Percentiles rank a stretch among this genome's conserved stretches.
Evolutionary conservation across 192 early-diverging fungal genomes (phyloP).

Genomic region (Dissophora globulifera): DNA sequence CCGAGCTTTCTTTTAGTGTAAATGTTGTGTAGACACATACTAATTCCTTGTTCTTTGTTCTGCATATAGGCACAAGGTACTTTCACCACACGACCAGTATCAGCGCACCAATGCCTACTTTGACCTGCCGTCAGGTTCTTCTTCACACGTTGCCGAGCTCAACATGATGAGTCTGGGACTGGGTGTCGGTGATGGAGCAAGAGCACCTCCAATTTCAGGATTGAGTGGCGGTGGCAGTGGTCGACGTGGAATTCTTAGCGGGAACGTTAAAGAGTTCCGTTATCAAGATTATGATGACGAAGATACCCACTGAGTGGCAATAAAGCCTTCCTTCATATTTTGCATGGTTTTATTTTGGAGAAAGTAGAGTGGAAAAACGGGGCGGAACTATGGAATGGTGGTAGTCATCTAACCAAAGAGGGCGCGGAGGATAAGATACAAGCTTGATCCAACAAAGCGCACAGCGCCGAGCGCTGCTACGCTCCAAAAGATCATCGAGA

Average conservation of each 20-base stretch:
- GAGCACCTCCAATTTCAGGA: neutral
- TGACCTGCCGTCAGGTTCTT: conserved; percentile 2
- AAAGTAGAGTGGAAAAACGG: neutral
- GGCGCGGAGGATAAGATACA: conserved; percentile 72
- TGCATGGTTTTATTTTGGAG: no score
- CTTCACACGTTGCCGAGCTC: conserved; percentile 15
- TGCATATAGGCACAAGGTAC: conserved; percentile 18
- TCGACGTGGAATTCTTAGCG: conserved; percentile 40
- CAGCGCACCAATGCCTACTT: conserved; percentile 33
- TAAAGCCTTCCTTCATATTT: no score
- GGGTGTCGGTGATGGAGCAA: neutral
- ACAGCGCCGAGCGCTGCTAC: conserved; percentile 76
- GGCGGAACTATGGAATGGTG: neutral
- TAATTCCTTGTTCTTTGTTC: neutral
- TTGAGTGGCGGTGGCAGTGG: neutral
- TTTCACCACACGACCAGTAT: conserved; percentile 44
- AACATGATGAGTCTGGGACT: conserved; percentile 28
- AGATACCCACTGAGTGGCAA: neutral
- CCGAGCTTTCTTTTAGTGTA: neutral
- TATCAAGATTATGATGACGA: conserved; percentile 32
- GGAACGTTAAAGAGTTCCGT: conserved; percentile 40
- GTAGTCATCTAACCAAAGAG: conserved; percentile 63
- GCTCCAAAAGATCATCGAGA: conserved; percentile 88
- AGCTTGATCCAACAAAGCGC: conserved; percentile 76
- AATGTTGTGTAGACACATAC: no score